Evolutionary conservation across 1,139 yeast genomes (phyloP).

Genomic region (Pichia sp.): DNA sequence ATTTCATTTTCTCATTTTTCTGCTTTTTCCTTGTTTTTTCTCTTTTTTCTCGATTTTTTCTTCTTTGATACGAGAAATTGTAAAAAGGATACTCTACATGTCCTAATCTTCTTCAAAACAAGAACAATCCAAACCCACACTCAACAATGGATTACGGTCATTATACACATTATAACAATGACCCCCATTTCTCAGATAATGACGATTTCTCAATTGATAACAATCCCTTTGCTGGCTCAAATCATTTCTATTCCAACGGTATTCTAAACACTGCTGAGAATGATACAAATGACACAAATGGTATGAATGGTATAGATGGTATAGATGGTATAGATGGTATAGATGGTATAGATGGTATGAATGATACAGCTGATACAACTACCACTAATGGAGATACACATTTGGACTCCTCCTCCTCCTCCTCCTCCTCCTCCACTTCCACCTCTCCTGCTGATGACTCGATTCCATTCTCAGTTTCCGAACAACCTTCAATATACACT

Average conservation of each 20-base stretch:
- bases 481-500: neutral
- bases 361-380: neutral
- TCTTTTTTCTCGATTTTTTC: too few relatives aligned
- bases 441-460: neutral
- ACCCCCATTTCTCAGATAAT: too few relatives aligned
- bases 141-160: neutral
- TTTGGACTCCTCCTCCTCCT: too few relatives aligned
- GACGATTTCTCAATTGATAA: slow-evolving; percentile 39
- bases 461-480: neutral
- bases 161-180: neutral
- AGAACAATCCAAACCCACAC: too few relatives aligned
- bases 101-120: too few relatives aligned
- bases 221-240: slow-evolving; percentile 41
- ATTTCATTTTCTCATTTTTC: neutral
- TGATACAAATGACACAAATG: neutral
- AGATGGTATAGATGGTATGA: neutral
- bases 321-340: neutral
- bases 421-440: too few relatives aligned
- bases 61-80: too few relatives aligned
- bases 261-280: slow-evolving; percentile 18
- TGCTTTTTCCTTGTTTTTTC: too few relatives aligned
- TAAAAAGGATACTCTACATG: too few relatives aligned
- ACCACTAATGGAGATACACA: neutral
- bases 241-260: slow-evolving; percentile 37
- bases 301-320: neutral